A percentile compares a stretch with the other conserved stretches of the same genome.
phyloP scores from a whole-genome alignment of 148 eudicot species.

The Amaranthus cruentus region DNA sequence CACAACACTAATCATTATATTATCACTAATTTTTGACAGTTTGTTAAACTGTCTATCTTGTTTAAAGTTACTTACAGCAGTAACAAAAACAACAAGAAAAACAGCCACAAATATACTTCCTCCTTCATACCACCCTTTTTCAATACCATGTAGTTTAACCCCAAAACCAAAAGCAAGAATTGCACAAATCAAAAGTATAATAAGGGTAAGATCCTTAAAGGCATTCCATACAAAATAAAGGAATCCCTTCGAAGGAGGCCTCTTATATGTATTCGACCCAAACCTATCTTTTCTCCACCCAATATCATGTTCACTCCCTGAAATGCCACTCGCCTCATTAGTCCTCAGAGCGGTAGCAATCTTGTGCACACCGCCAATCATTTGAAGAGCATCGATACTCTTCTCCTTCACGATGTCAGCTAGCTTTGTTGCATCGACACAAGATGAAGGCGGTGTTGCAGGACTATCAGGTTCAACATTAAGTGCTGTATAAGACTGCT shows the following conservation, averaged over 20 bases:
- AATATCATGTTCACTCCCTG: constrained; percentile 32
- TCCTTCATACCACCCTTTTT: constrained; percentile 93
- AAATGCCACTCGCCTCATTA: constrained; percentile 42
- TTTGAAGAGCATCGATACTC: constrained; percentile 27
- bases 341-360: constrained; percentile 42
- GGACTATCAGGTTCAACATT: constrained; percentile 15
- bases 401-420: constrained; percentile 47
- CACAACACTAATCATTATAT: constrained; percentile 52
- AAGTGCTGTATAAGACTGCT: constrained; percentile 16
- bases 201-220: constrained; percentile 57
- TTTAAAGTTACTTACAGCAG: constrained; percentile 67
- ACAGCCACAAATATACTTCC: constrained; percentile 79
- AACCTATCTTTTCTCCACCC: constrained; percentile 32
- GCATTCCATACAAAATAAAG: constrained; percentile 50
- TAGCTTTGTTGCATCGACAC: constrained; percentile 35
- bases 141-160: constrained; percentile 52
- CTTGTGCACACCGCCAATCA: constrained; percentile 44
- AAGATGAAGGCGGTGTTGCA: constrained; percentile 4
- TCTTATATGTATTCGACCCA: constrained; percentile 62
- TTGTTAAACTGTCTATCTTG: constrained; percentile 72
- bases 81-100: constrained; percentile 59
- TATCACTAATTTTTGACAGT: constrained; percentile 67
- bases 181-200: constrained; percentile 67
- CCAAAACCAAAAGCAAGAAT: constrained; percentile 79
- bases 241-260: constrained; percentile 62